Base-by-base conservation (phyloP, 768 basidiomycete species). In the Gymnopilus dilepis region DNA sequence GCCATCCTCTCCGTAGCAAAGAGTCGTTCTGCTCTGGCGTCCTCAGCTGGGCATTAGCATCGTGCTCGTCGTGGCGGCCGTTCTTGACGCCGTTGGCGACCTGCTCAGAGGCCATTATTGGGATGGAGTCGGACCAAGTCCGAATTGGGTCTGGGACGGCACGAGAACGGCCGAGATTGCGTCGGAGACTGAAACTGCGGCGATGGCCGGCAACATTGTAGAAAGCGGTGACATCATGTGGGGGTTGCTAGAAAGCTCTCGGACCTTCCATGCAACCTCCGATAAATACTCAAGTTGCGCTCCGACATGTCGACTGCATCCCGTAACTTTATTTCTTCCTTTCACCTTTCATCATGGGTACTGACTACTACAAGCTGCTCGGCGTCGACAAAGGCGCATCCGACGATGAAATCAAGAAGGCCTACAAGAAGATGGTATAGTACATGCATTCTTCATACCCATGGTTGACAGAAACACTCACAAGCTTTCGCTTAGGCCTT, bases 341-440 rank as follows among this genome's bases (percentile, higher is more conserved):
- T 42, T 41, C 41, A 22, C 40, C 43, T 43, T 47, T 15, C 45
- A 77, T 61, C 42, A 94, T 93, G 91, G 92, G 91, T 63, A 80
- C 82, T 69, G 92, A 97, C 80, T 98, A 96, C 78, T 98, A 98
- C 86, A 85, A 88, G 69, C 76, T 86, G 0, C 82, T 98, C 22
- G 94, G 91, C 63, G 72, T 98, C 56, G 75, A 78, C 67, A 91
- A 86, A 74, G 77, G 78, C 42, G 97, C 95, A 42, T 74, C 75
- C 1, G 94, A 95, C 7, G 92, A 96, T 69, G 89, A 91, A 9
- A 91, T 99, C 71, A 98, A 97, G 78, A 91, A 88, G 68, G 96
- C 92, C 0, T 96, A 95, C 84, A 96, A 95, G 85, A 95, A 95
- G 77, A 92, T 93, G 86, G 91, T 88, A 64, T 11, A 81, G 74